Conservation (phyloP, 805 yeast species). For the Myxozyma mucilagina region DNA sequence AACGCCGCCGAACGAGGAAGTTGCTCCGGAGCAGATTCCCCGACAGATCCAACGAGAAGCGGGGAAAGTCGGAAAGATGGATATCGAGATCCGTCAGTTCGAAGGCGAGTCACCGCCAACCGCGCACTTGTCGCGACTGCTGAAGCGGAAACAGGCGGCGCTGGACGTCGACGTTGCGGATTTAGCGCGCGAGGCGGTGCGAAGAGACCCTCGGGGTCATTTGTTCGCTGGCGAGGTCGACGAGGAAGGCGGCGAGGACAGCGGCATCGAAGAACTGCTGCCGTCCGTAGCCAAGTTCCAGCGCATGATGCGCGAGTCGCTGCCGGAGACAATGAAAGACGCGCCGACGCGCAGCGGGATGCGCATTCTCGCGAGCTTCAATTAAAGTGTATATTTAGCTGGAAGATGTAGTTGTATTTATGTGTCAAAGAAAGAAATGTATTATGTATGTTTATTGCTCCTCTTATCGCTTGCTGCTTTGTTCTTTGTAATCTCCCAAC, state of each 20-base stretch:
- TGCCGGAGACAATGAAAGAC: background rate
- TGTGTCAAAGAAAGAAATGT: background rate
- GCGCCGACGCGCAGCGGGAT: conserved; percentile 25
- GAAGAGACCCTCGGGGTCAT: conserved; percentile 32
- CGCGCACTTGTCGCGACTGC: conserved; percentile 16
- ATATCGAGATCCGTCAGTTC: no score
- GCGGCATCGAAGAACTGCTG: conserved; percentile 1
- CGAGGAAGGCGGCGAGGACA: conserved; percentile 4
- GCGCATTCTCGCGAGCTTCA: conserved; percentile 25
- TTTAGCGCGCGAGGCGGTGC: conserved; percentile 28
- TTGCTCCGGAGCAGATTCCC: conserved; percentile 21
- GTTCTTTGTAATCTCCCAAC: no score
- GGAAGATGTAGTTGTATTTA: background rate
- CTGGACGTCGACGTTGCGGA: conserved; percentile 25
- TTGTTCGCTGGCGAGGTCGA: conserved; percentile 34
- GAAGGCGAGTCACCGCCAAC: conserved; percentile 17
- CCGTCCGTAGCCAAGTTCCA: conserved; percentile 28
- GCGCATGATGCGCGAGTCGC: conserved; percentile 12
- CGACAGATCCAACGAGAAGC: conserved; percentile 23
- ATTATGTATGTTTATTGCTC: no score
- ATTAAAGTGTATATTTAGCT: background rate
- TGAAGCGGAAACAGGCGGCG: conserved; percentile 27
- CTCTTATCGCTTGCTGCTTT: no score
- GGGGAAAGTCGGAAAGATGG: no score
- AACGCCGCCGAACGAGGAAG: conserved; percentile 27